Evolutionary conservation across 2,329 filamentous ascomycete genomes (phyloP), one percentile per base, ranked within the genome.

Genomic region (Paradendryphiella salina): DNA sequence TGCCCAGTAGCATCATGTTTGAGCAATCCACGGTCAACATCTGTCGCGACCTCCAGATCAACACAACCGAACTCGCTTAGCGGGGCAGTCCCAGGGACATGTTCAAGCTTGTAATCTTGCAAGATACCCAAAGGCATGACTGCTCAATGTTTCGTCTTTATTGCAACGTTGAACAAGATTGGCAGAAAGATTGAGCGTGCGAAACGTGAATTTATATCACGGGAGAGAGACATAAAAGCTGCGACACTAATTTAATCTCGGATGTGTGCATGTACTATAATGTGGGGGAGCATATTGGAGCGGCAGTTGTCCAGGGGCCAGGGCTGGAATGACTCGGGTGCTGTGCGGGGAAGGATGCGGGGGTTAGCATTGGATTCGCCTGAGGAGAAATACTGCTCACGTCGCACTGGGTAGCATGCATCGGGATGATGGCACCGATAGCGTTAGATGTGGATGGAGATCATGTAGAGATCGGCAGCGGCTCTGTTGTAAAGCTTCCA

Each of bases 1-100:
- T 66, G 46, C 18, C 71, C 73, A 3, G 55, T 54, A 9, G 52
- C 28, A 46, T 65, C 62, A 32, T 64, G 62, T 41, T 65, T 65
- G 28, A 65, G 56, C 14, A 62, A 47, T 5, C 44, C 44, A 17
- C 46, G 47, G 31, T 63, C 59, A 17, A 63, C 42, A 13, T 50
- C 59, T 2, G 28, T 40, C 5, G 52, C 41, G 28, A 60, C 14
- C 34, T 63, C 59, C 4, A 57, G 40, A 37, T 65, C 57, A 13
- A 45, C 23, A 1, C 59, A 45, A 5, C 56, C 52, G n/a, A 64
- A 31, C 33, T 64, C 58, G 41, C 46, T 61, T n/a, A 65, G 40
- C 1, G 59, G 62, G 2, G 62, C 60, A 15, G 62, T 65, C 5
- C 62, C 62, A 13, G 62, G 62, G 0, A 65, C 62, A 57, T 63